Conservation (phyloP, 805 yeast species). For the Dipodascopsis uninucleata region DNA sequence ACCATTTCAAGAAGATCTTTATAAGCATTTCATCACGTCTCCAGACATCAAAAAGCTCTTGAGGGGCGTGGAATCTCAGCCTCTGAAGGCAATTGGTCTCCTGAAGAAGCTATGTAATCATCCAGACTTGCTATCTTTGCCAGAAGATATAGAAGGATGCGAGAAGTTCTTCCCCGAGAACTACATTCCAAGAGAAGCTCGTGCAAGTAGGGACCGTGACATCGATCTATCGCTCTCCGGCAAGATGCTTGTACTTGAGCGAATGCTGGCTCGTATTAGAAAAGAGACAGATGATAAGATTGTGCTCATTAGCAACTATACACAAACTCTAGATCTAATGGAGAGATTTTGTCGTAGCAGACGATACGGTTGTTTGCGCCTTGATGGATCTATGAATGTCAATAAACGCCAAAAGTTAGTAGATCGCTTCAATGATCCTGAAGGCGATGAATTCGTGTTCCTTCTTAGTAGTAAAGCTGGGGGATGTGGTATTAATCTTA, state of each 20-base stretch:
- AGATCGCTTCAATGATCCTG: conserved; percentile 86
- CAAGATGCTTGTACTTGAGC: conserved; percentile 74
- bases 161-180: conserved; percentile 64
- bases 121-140: conserved; percentile 76
- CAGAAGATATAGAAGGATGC: conserved; percentile 72
- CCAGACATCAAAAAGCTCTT: conserved; percentile 68
- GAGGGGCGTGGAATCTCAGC: conserved; percentile 68
- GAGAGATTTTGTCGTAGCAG: conserved; percentile 77
- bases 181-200: conserved; percentile 46
- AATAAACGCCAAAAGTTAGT: conserved; percentile 91
- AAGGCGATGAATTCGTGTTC: conserved; percentile 81
- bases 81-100: conserved; percentile 82
- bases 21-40: conserved; percentile 70
- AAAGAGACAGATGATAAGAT: conserved; percentile 89
- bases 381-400: conserved; percentile 91
- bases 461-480: conserved; percentile 94
- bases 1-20: conserved; percentile 69
- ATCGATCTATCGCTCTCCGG: conserved; percentile 82
- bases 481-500: conserved; percentile 95
- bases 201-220: conserved; percentile 61
- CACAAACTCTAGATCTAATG: conserved; percentile 87
- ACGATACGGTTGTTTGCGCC: conserved; percentile 69
- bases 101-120: conserved; percentile 91
- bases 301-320: conserved; percentile 89
- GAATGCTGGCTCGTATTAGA: conserved; percentile 68